phyloP scores from a whole-genome alignment of 108 stramenopile genomes.

The Nitzschia putrida region DNA sequence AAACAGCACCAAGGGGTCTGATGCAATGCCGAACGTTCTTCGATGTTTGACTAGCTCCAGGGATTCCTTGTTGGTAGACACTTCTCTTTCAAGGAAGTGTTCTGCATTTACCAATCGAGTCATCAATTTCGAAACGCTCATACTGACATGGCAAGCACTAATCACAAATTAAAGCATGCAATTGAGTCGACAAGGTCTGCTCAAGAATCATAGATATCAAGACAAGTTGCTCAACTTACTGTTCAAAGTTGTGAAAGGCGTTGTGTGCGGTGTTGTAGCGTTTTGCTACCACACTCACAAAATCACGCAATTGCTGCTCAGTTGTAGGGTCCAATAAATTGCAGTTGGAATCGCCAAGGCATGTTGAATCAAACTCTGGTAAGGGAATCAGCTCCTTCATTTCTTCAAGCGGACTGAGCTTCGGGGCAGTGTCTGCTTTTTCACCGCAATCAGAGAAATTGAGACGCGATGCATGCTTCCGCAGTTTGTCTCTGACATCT shows the following conservation, averaged over 20 bases:
- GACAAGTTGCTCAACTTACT: constrained; percentile 19
- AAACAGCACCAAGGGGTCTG: constrained; percentile 46
- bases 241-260: constrained; percentile 47
- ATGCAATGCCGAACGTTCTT: constrained; percentile 32
- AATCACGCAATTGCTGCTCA: constrained; percentile 12
- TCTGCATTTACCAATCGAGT: constrained; percentile 1
- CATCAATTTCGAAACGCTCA: constrained; percentile 8
- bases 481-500: background rate
- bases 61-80: background rate
- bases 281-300: constrained; percentile 3
- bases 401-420: background rate
- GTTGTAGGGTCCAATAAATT: background rate
- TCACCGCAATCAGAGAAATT: background rate
- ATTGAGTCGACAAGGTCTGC: too few relatives aligned
- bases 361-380: background rate
- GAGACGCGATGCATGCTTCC: background rate
- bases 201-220: too few relatives aligned
- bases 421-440: background rate
- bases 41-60: background rate
- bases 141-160: constrained; percentile 4
- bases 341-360: too few relatives aligned
- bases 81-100: background rate
- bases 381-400: background rate
- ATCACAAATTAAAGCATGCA: too few relatives aligned
- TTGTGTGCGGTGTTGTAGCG: constrained; percentile 19